Conservation (phyloP, 2,329 filamentous ascomycete genomes). For the Cladorrhinum sp. region DNA sequence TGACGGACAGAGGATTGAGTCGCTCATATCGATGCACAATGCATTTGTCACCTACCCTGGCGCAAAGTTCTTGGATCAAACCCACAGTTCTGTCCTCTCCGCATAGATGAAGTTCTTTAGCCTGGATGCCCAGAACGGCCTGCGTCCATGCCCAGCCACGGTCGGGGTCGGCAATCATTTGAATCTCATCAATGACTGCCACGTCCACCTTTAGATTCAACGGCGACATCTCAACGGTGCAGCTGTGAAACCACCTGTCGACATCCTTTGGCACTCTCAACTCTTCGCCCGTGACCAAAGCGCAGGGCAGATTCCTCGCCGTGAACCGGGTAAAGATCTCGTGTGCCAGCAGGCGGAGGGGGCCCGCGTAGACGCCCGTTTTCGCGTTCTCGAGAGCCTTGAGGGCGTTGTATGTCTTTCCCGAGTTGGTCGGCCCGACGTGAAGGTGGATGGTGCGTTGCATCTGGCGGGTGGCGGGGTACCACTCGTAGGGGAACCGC, state of each 20-base stretch:
- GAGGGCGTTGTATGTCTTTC: conserved; percentile 93
- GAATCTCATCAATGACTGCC: conserved; percentile 96
- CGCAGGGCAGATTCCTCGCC: conserved; percentile 72
- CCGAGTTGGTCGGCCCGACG: conserved; percentile 95
- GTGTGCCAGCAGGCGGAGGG: conserved; percentile 82
- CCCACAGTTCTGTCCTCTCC: conserved; percentile 82
- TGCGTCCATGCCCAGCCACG: conserved; percentile 95
- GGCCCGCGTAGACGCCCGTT: conserved; percentile 84
- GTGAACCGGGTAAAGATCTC: conserved; percentile 89
- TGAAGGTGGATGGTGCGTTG: conserved; percentile 87
- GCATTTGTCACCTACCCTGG: conserved; percentile 76
- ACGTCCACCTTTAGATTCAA: conserved; percentile 67
- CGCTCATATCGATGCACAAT: conserved; percentile 80
- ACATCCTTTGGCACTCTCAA: conserved; percentile 63
- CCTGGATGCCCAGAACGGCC: conserved; percentile 81
- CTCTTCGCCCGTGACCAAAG: conserved; percentile 89
- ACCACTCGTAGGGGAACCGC: conserved; percentile 91
- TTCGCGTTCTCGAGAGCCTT: conserved; percentile 75
- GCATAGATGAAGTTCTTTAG: conserved; percentile 87
- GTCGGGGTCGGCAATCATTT: conserved; percentile 81
- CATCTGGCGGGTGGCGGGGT: conserved; percentile 73
- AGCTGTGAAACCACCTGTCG: conserved; percentile 66
- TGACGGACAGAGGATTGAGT: conserved; percentile 71
- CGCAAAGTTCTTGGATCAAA: conserved; percentile 73
- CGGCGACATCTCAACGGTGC: conserved; percentile 86